Base-by-base conservation (phyloP, 2,329 filamentous ascomycete species). In the Macroventuria anomochaeta region DNA sequence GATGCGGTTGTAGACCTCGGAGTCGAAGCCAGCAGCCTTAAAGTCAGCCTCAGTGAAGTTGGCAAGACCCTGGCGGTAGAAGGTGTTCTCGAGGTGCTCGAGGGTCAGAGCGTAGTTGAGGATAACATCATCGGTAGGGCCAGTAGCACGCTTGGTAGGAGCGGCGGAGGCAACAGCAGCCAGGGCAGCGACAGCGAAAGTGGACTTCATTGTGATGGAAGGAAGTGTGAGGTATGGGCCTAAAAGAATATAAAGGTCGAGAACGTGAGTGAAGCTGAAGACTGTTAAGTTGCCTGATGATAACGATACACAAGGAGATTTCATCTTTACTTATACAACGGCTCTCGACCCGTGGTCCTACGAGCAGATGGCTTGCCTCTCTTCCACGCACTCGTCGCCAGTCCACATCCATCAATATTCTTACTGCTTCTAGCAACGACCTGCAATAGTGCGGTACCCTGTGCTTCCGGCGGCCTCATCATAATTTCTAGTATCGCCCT, bases 11-110 rank as follows among this genome's bases (percentile, higher is more conserved):
- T 86, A 88, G 68, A 85, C 83, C 3, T 74, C 72, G 0, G 75
- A 63, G 43, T 79, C 70, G 65, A 64, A 70, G 31, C 65, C 63
- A 5, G 68, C 67, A 11, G 59, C 43, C 31, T 42, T 52, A 61
- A 68, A 72, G 55, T 69, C 57, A 2, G 55, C 43, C 17, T 58
- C 37, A 15, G 63, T 80, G 76, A 83, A 88, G 63, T 84, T 85
- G 53, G 76, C 69, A 4, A 89, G 76, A 31, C 81, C 86, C 41
- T 86, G 68, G 31, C 77, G 74, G 74, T 89, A 89, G 75, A 89
- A 89, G 49, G 77, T 79, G 56, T 83, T 76, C 73, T 89, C 87
- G 11, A 78, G 69, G 61, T 78, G 75, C 66, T 79, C 77, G 2
- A 78, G 75, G 5, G 76, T 78, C 23, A 78, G 63, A 5, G 77